Evolutionary conservation across 1,139 yeast genomes (phyloP).

Genomic region (Zygosaccharomyces sapae): DNA sequence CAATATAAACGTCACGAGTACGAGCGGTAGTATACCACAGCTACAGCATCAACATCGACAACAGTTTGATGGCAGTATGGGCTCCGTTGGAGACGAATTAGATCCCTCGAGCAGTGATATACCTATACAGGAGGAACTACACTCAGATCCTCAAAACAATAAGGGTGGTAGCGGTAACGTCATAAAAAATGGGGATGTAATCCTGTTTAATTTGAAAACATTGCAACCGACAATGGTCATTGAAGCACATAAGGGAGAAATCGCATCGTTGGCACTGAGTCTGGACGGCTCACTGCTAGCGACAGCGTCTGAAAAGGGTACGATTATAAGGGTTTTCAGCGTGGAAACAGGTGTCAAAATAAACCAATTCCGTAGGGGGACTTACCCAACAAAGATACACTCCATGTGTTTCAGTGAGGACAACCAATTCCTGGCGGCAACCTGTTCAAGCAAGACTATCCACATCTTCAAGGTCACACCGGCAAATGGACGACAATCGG

Average conservation of each 20-base stretch:
- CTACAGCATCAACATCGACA: neutral
- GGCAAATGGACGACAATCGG: constrained; percentile 4
- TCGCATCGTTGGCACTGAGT: constrained; percentile 76
- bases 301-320: constrained; percentile 94
- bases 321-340: constrained; percentile 83
- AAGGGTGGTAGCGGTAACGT: constrained; percentile 23
- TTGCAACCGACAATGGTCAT: constrained; percentile 84
- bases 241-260: constrained; percentile 85
- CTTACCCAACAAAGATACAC: constrained; percentile 86
- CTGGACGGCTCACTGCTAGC: constrained; percentile 80
- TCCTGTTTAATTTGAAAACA: constrained; percentile 70
- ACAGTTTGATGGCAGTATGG: neutral
- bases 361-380: constrained; percentile 89
- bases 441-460: constrained; percentile 89
- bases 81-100: neutral
- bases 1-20: constrained; percentile 22
- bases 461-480: constrained; percentile 70
- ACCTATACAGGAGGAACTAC: constrained; percentile 1
- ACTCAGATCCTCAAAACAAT: neutral
- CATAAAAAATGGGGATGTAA: constrained; percentile 75
- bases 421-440: constrained; percentile 71
- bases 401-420: constrained; percentile 76
- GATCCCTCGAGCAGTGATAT: neutral
- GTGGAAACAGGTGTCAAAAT: constrained; percentile 78
- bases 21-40: constrained; percentile 7